phyloP scores from a whole-genome alignment of 1,139 yeast genomes.

The Hanseniaspora uvarum region DNA sequence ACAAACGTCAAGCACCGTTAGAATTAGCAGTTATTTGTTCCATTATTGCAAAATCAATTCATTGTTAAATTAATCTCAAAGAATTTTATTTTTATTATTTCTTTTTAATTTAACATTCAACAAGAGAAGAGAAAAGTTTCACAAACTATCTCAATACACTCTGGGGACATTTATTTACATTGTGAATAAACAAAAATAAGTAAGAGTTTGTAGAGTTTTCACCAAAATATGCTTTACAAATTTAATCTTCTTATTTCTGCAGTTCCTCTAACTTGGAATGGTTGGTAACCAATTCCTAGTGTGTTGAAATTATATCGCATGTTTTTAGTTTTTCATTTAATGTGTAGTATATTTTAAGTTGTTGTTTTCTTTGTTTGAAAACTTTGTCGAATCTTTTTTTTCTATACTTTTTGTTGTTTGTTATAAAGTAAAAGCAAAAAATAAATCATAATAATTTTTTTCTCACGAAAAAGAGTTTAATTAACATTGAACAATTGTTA shows the following conservation, averaged over 20 bases:
- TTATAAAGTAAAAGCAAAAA: not conserved
- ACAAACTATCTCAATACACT: slow-evolving; percentile 14
- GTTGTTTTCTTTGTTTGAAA: not conserved
- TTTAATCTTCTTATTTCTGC: slow-evolving; percentile 18
- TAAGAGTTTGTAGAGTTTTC: slow-evolving; percentile 11
- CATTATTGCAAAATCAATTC: slow-evolving; percentile 23
- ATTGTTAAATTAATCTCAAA: slow-evolving; percentile 13
- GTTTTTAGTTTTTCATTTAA: not conserved
- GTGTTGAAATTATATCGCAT: slow-evolving; percentile 11
- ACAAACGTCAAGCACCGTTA: not conserved
- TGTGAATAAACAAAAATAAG: slow-evolving; percentile 12
- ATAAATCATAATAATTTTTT: slow-evolving; percentile 2
- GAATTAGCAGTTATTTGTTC: not conserved
- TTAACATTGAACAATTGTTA: slow-evolving; percentile 33
- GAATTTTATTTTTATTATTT: not conserved
- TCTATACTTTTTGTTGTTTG: not conserved
- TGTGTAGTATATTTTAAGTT: not conserved
- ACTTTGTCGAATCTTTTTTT: not conserved
- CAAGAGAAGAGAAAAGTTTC: slow-evolving; percentile 14
- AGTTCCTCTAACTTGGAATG: slow-evolving; percentile 19
- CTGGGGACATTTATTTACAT: slow-evolving; percentile 15
- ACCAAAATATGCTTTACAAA: slow-evolving; percentile 7
- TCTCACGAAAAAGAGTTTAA: slow-evolving; percentile 24
- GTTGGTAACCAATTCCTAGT: slow-evolving; percentile 19
- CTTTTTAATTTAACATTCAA: slow-evolving; percentile 9